These are phyloP conservation scores for Berberis vulgaris DNA, from an alignment of 164 flowering plant species.

Conservation along the genomic window DNA sequence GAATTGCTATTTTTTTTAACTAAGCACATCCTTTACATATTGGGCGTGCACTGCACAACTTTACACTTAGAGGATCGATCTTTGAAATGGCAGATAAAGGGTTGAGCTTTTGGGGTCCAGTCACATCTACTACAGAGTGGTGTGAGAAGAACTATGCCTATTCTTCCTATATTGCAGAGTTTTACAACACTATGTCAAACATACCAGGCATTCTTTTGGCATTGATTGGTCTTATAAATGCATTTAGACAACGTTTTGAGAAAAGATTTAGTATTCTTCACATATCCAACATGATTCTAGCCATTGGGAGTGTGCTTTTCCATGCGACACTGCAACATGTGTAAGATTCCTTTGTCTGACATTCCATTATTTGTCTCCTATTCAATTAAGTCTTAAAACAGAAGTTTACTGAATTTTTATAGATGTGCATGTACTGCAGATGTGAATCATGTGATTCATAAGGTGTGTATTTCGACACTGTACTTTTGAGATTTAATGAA, in stretches of 20 bases:
- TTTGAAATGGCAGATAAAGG: conserved; percentile 46
- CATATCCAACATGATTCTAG: conserved; percentile 72
- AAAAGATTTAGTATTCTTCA: conserved; percentile 82
- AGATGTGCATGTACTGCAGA: neutral
- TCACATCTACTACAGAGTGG: conserved; percentile 75
- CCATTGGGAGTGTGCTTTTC: conserved; percentile 74
- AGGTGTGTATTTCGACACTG: neutral
- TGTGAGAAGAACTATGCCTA: conserved; percentile 67
- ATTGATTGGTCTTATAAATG: conserved; percentile 64
- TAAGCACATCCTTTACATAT: neutral
- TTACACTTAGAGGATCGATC: neutral
- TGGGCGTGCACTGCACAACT: conserved; percentile 4
- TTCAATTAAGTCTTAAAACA: neutral
- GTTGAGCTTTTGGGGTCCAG: conserved; percentile 88
- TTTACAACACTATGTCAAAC: conserved; percentile 74
- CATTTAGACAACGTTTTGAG: conserved; percentile 74
- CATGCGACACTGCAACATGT: conserved; percentile 74
- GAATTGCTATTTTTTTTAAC: conserved; percentile 3
- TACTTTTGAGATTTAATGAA: neutral
- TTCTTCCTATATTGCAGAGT: conserved; percentile 74
- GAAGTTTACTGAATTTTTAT: neutral
- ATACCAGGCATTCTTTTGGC: conserved; percentile 65
- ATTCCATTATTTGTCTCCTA: neutral
- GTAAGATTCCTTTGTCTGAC: conserved; percentile 32
- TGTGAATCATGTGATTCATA: neutral